These are phyloP conservation scores for Saccharomycopsis sp. DNA, from an alignment of 805 yeast species.

Conservation along the genomic window DNA sequence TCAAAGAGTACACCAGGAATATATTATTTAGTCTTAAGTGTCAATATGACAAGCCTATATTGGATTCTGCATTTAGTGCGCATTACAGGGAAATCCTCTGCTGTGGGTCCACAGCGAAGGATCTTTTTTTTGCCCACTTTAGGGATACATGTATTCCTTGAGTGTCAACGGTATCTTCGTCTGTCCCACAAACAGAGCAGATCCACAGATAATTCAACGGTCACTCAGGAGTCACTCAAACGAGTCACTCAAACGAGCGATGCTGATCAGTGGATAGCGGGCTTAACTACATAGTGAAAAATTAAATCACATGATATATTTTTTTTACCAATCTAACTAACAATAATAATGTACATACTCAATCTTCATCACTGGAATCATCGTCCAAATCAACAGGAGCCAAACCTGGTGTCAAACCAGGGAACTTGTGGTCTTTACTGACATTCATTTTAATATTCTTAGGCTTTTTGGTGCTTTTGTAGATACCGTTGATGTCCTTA, in stretches of 20 bases:
- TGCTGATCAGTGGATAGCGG: too few relatives aligned
- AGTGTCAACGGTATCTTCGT: neutral
- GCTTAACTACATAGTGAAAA: too few relatives aligned
- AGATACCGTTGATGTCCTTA: constrained; percentile 15
- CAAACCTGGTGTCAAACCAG: constrained; percentile 79
- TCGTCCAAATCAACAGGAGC: constrained; percentile 72
- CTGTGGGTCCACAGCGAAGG: neutral
- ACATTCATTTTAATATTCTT: constrained; percentile 28
- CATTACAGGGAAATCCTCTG: neutral
- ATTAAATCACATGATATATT: too few relatives aligned
- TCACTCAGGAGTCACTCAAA: too few relatives aligned
- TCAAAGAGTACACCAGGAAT: too few relatives aligned
- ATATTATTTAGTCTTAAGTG: too few relatives aligned
- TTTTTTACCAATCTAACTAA: too few relatives aligned
- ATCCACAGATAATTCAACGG: neutral
- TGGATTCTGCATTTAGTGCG: neutral
- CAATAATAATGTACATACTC: neutral
- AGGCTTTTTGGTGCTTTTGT: constrained; percentile 27
- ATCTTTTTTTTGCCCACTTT: neutral
- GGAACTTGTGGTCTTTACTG: constrained; percentile 29
- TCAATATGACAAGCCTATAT: too few relatives aligned
- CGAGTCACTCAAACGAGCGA: too few relatives aligned
- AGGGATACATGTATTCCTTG: too few relatives aligned
- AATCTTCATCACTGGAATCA: constrained; percentile 26
- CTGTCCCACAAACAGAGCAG: neutral